A percentile compares a stretch with the other conserved stretches of the same genome.
phyloP scores from a whole-genome alignment of 306 rosid genomes.

The Mucuna pruriens region DNA sequence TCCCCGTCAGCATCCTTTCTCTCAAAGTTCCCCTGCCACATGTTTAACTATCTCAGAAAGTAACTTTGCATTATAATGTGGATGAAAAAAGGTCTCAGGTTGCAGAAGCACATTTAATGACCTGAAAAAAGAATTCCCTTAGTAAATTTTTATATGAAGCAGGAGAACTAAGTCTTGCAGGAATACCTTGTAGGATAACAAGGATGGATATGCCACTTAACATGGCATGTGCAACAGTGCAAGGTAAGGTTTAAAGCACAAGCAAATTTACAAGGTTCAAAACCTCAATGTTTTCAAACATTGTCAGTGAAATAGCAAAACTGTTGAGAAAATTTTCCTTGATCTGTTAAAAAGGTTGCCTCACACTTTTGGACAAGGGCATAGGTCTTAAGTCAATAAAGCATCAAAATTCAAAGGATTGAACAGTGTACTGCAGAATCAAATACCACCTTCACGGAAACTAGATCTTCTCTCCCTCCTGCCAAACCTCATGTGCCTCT shows the following conservation, averaged over 20 bases:
- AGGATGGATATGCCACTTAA: background rate
- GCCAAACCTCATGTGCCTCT: background rate
- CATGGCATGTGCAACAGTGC: background rate
- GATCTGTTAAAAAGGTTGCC: background rate
- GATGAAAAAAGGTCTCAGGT: background rate
- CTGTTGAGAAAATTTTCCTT: background rate
- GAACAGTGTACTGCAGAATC: background rate
- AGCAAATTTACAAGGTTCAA: background rate
- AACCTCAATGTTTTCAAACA: background rate
- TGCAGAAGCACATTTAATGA: background rate
- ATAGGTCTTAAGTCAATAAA: background rate
- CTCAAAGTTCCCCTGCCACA: background rate
- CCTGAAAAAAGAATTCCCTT: background rate
- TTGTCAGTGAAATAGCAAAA: background rate
- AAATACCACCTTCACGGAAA: background rate
- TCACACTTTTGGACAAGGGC: background rate
- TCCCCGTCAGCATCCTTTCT: background rate
- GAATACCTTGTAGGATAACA: background rate
- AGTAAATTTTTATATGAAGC: background rate
- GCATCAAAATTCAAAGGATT: background rate
- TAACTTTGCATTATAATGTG: background rate
- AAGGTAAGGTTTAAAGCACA: background rate
- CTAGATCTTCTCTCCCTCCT: background rate
- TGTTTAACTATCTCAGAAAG: background rate
- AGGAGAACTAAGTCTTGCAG: background rate